Evolutionary conservation across 257 asterid genomes (phyloP).

Genomic region (Jacaranda copaia): DNA sequence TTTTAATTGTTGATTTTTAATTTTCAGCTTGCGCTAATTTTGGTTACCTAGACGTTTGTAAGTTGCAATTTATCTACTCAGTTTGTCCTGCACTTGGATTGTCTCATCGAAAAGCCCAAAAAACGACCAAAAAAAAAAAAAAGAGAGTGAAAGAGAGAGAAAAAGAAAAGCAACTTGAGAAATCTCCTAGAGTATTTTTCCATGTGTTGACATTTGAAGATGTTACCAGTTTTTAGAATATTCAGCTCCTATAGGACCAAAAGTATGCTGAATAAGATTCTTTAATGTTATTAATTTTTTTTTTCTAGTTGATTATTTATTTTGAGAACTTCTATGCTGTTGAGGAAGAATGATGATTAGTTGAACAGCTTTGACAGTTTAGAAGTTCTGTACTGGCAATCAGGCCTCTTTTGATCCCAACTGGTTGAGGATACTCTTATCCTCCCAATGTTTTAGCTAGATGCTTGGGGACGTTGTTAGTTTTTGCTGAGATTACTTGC

Average conservation of each 20-base stretch:
- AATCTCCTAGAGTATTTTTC: neutral
- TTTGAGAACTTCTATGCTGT: neutral
- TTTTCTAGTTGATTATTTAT: neutral
- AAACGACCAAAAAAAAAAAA: too few relatives aligned
- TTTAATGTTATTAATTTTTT: neutral
- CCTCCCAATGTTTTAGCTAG: neutral
- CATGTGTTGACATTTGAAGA: neutral
- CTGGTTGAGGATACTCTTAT: neutral
- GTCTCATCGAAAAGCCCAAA: too few relatives aligned
- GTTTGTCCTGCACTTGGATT: conserved; percentile 2
- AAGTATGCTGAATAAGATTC: neutral
- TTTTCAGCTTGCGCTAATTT: neutral
- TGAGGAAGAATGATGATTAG: conserved; percentile 5
- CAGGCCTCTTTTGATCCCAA: neutral
- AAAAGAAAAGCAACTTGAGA: neutral
- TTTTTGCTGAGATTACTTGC: neutral
- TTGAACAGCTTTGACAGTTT: neutral
- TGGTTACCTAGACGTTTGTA: neutral
- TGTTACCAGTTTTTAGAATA: conserved; percentile 2
- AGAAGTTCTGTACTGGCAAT: neutral
- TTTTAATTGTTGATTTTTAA: neutral
- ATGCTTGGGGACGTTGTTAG: neutral
- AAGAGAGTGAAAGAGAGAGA: too few relatives aligned
- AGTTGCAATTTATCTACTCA: neutral
- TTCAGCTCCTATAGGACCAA: neutral